A percentile compares a stretch with the other conserved stretches of the same genome.
Evolutionary conservation across 352 stramenopile genomes (phyloP).

Genomic region (Phytopythium montanum): DNA sequence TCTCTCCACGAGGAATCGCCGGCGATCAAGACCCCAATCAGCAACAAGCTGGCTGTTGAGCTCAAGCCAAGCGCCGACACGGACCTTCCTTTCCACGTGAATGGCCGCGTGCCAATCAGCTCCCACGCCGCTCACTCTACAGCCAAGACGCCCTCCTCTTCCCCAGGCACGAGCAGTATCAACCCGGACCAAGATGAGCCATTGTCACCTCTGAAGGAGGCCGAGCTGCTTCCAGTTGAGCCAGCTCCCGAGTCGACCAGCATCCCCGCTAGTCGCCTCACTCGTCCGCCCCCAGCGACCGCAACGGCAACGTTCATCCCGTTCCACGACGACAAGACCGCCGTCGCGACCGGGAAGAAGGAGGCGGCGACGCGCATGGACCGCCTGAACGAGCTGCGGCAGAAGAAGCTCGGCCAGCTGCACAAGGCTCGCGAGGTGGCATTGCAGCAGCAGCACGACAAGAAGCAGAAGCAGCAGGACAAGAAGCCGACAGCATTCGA

Average conservation of each 20-base stretch:
- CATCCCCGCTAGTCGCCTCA: neutral
- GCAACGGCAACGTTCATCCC: conserved; percentile 6
- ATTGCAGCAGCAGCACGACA: conserved; percentile 28
- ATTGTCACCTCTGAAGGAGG: neutral
- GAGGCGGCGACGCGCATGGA: conserved; percentile 14
- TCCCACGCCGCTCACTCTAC: neutral
- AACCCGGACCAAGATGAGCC: neutral
- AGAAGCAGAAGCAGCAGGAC: conserved; percentile 12
- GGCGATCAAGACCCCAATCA: neutral
- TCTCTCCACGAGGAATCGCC: neutral
- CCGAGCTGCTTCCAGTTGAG: neutral
- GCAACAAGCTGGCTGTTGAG: neutral
- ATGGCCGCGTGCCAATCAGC: conserved; percentile 43
- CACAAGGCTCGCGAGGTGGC: conserved; percentile 38
- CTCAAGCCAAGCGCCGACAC: neutral
- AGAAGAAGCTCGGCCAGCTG: conserved; percentile 64
- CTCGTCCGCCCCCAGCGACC: neutral
- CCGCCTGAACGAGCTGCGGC: conserved; percentile 40
- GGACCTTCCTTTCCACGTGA: conserved; percentile 14
- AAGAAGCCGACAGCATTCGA: conserved; percentile 1
- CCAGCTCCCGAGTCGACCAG: neutral
- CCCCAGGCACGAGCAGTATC: neutral
- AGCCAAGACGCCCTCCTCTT: neutral
- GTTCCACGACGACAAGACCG: conserved; percentile 9
- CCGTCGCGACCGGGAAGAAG: neutral